Base-by-base conservation (phyloP, 352 stramenopile species). In the Globisporangium irregulare region DNA sequence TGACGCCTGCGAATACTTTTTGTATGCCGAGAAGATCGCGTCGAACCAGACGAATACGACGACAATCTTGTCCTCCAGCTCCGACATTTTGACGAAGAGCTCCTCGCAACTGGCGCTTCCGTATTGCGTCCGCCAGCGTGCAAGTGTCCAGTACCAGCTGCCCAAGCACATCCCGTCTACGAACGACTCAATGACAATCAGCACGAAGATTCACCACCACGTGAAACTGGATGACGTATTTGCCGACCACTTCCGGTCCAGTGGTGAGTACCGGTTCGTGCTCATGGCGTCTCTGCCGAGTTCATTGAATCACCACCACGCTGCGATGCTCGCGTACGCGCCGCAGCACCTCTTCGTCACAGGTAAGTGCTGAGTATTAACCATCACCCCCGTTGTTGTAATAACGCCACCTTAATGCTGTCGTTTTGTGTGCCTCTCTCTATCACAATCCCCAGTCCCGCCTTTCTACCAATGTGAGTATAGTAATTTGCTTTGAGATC, bases 191-290 rank as follows among this genome's bases (percentile, higher is more conserved):
- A 41, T 12, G 0, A 20, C 22, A 29, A 6, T 3, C 2, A 25
- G 38, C 10, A 43, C 9, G 12, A 53, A 34, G 2, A 12, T 34
- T 6, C 64, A 61, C 18, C 58, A 64, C 57, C 43, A 61, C 10
- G 59, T 76, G n/a, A 72, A 68, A 12, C 46, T 79, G 5, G 64
- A 64, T 2, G 55, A 66, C 29, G 18, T 60, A 2, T 81, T 81
- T 55, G 75, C 67, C 15, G 75, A 79, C 48, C 41, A 69, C 56
- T 81, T 81, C 34, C 48, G 51, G 7, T 64, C 66, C 3, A 79
- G 64, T 6, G 73, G 75, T 25, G 62, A 73, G 54, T 81, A 81
- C 38, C 68, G 54, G 12, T 77, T 81, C 36, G 63, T 78, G 60
- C 59, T 81, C 12, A 32, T 81, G 32, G 75, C 65, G 14, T 75